These are phyloP conservation scores for Fusarium nematophilum DNA, from an alignment of 2,329 filamentous ascomycete species.

Conservation along the genomic window DNA sequence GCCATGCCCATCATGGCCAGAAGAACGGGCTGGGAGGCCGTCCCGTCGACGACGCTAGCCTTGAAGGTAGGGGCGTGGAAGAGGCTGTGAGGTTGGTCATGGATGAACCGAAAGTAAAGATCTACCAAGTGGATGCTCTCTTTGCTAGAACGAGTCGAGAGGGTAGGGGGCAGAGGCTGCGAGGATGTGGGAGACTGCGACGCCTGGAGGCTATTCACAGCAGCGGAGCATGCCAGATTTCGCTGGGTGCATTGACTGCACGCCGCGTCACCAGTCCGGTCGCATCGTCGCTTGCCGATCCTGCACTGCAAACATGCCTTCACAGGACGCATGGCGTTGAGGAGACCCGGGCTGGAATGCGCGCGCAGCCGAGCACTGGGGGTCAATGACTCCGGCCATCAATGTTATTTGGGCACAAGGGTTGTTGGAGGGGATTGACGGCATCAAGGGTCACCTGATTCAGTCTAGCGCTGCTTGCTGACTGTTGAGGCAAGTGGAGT, in stretches of 20 bases:
- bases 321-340: slow-evolving; percentile 25
- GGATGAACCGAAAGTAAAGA: slow-evolving; percentile 37
- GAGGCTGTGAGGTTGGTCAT: slow-evolving; percentile 39
- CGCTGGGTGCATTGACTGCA: slow-evolving; percentile 33
- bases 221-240: slow-evolving; percentile 21
- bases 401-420: too few species aligned
- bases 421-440: too few species aligned
- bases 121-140: slow-evolving; percentile 27
- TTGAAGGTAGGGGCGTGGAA: slow-evolving; percentile 37
- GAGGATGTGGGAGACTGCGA: neutral
- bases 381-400: too few species aligned
- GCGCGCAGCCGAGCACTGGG: too few species aligned
- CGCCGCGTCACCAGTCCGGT: neutral
- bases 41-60: slow-evolving; percentile 16
- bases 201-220: neutral
- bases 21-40: slow-evolving; percentile 25
- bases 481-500: too few species aligned
- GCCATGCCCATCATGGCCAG: slow-evolving; percentile 38
- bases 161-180: fast-evolving
- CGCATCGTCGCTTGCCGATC: slow-evolving; percentile 33
- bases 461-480: too few species aligned
- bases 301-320: slow-evolving; percentile 36
- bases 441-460: too few species aligned
- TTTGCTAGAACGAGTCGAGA: neutral
- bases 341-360: too few species aligned